Percentiles rank a stretch among this genome's conserved stretches.
Conservation (phyloP, 805 yeast species). For the Barnettozyma pratensis region DNA sequence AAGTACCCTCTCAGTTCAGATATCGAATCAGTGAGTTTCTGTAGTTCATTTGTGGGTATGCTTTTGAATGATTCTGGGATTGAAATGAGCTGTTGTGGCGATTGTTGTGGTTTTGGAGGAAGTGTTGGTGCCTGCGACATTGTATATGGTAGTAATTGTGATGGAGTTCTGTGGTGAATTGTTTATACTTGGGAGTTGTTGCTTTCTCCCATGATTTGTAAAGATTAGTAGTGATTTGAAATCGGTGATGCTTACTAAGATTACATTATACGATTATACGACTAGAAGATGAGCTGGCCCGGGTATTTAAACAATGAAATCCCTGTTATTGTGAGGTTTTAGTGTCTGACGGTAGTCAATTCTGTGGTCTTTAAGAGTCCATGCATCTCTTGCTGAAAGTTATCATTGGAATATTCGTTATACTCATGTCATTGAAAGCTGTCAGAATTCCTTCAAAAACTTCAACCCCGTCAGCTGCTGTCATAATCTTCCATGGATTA, state of each 20-base stretch:
- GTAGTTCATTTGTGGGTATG: constrained; percentile 20
- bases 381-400: neutral
- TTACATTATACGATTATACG: no score
- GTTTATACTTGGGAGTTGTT: no score
- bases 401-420: neutral
- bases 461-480: constrained; percentile 48
- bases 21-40: constrained; percentile 16
- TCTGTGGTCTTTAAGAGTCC: neutral
- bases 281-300: no score
- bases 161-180: no score
- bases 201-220: no score
- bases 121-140: constrained; percentile 5
- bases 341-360: no score
- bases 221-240: no score
- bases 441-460: constrained; percentile 27
- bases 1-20: constrained; percentile 27
- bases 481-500: constrained; percentile 80
- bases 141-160: neutral
- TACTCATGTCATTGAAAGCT: constrained; percentile 16
- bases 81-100: neutral
- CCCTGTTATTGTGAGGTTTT: no score
- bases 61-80: constrained; percentile 18
- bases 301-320: no score
- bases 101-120: constrained; percentile 4
- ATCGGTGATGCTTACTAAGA: no score